A percentile compares a stretch with the other conserved stretches of the same genome.
Evolutionary conservation across 139 green algal species (phyloP).

Genomic region (Tetradesmus obliquus): DNA sequence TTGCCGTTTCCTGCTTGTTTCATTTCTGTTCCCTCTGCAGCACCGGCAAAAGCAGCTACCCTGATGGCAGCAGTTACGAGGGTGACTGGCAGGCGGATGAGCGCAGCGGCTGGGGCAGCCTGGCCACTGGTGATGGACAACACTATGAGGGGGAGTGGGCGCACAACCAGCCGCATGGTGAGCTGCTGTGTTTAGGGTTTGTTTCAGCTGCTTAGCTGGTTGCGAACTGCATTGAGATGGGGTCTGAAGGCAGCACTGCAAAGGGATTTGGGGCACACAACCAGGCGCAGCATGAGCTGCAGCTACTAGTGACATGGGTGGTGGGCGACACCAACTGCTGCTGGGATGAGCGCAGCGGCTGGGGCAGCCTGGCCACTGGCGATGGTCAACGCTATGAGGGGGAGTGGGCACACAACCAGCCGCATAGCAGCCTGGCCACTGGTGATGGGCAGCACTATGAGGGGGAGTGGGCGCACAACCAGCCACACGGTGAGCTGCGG

Average conservation of each 20-base stretch:
- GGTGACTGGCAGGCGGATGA: conserved; percentile 55
- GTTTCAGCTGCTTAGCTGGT: background rate
- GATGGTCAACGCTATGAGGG: conserved; percentile 52
- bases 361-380: conserved; percentile 32
- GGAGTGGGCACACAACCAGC: conserved; percentile 47
- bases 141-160: conserved; percentile 62
- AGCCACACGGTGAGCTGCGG: conserved; percentile 32
- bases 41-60: conserved; percentile 48
- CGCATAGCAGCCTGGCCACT: conserved; percentile 33
- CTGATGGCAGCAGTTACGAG: conserved; percentile 63
- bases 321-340: no score
- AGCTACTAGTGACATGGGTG: no score
- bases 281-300: background rate
- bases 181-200: background rate
- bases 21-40: conserved; percentile 7
- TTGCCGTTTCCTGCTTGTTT: background rate
- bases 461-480: conserved; percentile 57
- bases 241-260: background rate
- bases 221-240: background rate
- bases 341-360: conserved; percentile 37
- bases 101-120: conserved; percentile 53
- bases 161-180: conserved; percentile 43
- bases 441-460: conserved; percentile 51
- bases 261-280: no score
- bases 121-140: conserved; percentile 29